Base-by-base conservation (phyloP, 768 basidiomycete genomes). In the Amanita pallidorosea region DNA sequence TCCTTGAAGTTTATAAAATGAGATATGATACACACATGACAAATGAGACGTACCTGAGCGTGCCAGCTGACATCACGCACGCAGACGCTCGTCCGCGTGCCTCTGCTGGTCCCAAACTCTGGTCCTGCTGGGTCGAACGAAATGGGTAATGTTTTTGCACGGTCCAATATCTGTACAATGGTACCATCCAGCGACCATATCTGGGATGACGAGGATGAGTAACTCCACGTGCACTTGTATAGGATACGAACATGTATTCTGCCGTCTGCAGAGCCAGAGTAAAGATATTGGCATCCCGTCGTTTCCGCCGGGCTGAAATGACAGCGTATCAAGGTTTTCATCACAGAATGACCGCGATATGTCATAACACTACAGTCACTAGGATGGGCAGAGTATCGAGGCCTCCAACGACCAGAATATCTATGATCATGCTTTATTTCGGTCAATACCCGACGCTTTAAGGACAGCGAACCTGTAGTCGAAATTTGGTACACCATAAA, bases 11-110 rank as follows among this genome's bases (percentile, higher is more conserved):
- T 15, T 62, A 35, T 36, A 8, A 27, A 23, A 31, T 22, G 41
- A 17, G 23, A 40, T 41, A 47, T 34, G 18, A 17, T 27, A 42
- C 18, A 34, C 9, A 18, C 18, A 35, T 34, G n/a, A 15, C 13
- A 25, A 52, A 34, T 49, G 9, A 35, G 23, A 53, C 63, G 34
- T 63, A 85, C 86, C 72, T 79, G 79, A 29, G 87, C 81, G 63
- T 92, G 91, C 96, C 96, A 99, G 61, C 87, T 87, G 54, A 97
- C 92, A 61, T 98, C 95, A 38, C 95, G 81, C 3, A 97, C 93
- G 55, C 86, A 88, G 22, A 72, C 70, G 9, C 60, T 60, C 45
- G 58, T 52, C 40, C 64, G 62, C 53, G 60, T 38, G n/a, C 66
- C 61, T 17, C 53, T 56, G 17, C 61, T 56, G 17, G 65, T 53